Evolutionary conservation across 2,329 filamentous ascomycete species (phyloP), one percentile per base, ranked within the genome.

Genomic region (Colletotrichum salicis): DNA sequence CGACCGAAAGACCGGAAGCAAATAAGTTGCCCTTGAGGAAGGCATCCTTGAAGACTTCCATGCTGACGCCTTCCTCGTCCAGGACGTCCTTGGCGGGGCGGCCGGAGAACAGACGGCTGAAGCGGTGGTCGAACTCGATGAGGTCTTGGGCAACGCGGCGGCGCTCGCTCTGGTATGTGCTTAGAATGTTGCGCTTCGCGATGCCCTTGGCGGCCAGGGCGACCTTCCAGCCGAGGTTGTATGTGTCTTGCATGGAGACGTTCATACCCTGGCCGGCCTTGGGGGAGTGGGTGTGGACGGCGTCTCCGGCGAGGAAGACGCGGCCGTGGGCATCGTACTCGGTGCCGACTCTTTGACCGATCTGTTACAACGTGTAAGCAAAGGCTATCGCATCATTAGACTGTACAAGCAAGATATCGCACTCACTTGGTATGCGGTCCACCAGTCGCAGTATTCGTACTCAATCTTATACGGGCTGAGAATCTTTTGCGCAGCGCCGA

Each of bases 211-310:
- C 76, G 0, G 86, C 86, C 1, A 81, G 77, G 0, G 84, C 86
- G 1, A 90, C 76, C 77, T 90, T 90, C 88, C 88, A 90, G 0
- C 86, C 87, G 0, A 90, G 84, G 64, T 89, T 90, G 77, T 84
- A 88, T 0, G 84, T 80, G 77, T 94, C 92, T 75, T 92, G 91
- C 88, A 94, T 92, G 35, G 85, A 88, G 2, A 92, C 88, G 75
- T 94, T 94, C 91, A 93, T 93, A 13, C 92, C 91, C 76, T 93
- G 91, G 2, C 90, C 90, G 0, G 89, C 90, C 76, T 92, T 92
- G 24, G 90, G 90, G 8, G 76, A 77, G 73, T 87, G 85, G 1
- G 86, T 88, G 75, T 86, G 85, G 1, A 89, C 88, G 1, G 90
- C 91, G 79, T 93, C 92, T 2, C 92, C 92, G 0, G 91, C 90